phyloP scores from a whole-genome alignment of 805 yeast genomes.

The Kodamaea restingae region DNA sequence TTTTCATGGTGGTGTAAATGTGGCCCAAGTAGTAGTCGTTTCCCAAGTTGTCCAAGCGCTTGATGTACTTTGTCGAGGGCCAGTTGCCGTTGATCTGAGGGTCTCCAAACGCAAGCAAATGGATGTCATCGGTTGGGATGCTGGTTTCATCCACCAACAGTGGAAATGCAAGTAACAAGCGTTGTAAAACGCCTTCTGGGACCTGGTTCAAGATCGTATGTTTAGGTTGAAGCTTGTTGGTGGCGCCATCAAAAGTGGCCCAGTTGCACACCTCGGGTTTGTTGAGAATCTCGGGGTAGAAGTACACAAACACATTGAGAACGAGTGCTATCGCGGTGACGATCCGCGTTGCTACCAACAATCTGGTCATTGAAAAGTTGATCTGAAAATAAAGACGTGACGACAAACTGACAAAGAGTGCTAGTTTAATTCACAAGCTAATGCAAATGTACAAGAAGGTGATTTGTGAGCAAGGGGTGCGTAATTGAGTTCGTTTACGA shows the following conservation, averaged over 20 bases:
- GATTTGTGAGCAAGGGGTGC: no score
- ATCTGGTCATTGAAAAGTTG: not conserved
- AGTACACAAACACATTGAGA: conserved; percentile 63
- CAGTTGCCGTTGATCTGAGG: conserved; percentile 94
- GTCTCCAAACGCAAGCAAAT: conserved; percentile 84
- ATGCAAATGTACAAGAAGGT: no score
- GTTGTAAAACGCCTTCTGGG: conserved; percentile 13
- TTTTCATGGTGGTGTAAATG: conserved; percentile 62
- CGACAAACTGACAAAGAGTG: no score
- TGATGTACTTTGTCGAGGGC: conserved; percentile 64
- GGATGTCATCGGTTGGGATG: conserved; percentile 43
- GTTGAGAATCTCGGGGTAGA: conserved; percentile 63
- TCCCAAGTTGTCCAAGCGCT: conserved; percentile 79
- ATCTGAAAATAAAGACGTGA: no score
- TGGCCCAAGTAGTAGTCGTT: conserved; percentile 90
- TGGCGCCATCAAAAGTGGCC: conserved; percentile 27
- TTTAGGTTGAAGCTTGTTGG: conserved; percentile 6
- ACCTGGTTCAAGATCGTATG: conserved; percentile 12
- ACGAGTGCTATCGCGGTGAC: conserved; percentile 38
- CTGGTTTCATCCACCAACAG: conserved; percentile 15
- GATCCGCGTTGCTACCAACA: conserved; percentile 16
- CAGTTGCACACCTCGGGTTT: conserved; percentile 56
- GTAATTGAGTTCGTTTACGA: no score
- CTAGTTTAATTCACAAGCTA: no score
- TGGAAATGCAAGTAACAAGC: conserved; percentile 22